A percentile compares a stretch with the other conserved stretches of the same genome.
These are phyloP conservation scores for Intubia oerlemansii DNA, from an alignment of 2,329 filamentous ascomycete genomes.

Conservation along the genomic window DNA sequence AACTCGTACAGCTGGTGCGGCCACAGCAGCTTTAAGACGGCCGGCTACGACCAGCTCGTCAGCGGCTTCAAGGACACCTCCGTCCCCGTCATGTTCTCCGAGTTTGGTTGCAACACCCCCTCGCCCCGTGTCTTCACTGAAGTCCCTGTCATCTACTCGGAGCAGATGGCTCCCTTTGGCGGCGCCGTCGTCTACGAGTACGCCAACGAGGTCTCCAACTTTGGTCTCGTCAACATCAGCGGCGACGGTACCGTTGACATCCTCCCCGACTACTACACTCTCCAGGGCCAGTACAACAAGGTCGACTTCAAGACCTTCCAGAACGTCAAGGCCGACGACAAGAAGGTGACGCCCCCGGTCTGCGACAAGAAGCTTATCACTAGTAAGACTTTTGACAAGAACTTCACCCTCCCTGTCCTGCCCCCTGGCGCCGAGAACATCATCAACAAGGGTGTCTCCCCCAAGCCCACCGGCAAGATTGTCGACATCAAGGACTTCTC, in stretches of 20 bases:
- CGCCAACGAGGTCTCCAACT: constrained; percentile 47
- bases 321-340: constrained; percentile 32
- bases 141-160: constrained; percentile 48
- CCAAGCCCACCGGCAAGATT: constrained; percentile 43
- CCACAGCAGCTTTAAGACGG: constrained; percentile 29
- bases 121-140: constrained; percentile 57
- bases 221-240: constrained; percentile 41
- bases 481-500: constrained; percentile 33
- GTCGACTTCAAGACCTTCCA: constrained; percentile 51
- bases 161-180: constrained; percentile 47
- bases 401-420: constrained; percentile 54
- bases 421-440: constrained; percentile 48
- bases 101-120: constrained; percentile 58
- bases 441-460: constrained; percentile 54
- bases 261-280: constrained; percentile 46
- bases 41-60: constrained; percentile 35
- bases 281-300: constrained; percentile 53
- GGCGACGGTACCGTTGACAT: constrained; percentile 34
- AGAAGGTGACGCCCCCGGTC: constrained; percentile 29
- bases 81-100: constrained; percentile 64
- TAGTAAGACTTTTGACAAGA: constrained; percentile 44
- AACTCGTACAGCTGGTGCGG: constrained; percentile 53
- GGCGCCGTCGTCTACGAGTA: constrained; percentile 71
- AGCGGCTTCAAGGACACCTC: constrained; percentile 41
- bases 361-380: constrained; percentile 47